phyloP scores from a whole-genome alignment of 495 filamentous ascomycete species.

The Thermothielavioides terrestris region DNA sequence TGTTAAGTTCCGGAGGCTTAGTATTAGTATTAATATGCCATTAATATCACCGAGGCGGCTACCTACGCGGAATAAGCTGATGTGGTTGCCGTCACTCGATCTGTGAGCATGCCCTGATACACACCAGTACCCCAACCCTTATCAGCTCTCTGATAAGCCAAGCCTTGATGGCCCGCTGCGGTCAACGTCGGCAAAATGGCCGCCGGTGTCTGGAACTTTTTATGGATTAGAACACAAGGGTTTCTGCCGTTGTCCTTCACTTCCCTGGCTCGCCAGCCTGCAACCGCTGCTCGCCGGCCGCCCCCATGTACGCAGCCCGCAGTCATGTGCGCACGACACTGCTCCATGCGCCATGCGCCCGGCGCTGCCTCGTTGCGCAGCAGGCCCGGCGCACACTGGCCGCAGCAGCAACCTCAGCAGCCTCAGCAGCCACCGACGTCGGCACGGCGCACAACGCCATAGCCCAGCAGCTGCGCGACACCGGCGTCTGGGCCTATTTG shows the following conservation, averaged over 20 bases:
- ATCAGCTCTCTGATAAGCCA: neutral
- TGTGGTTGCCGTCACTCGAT: too few species aligned
- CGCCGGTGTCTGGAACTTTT: neutral
- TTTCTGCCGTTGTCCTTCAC: too few species aligned
- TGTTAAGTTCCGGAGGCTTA: too few species aligned
- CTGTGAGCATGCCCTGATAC: too few species aligned
- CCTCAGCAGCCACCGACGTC: too few species aligned
- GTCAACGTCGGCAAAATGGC: constrained; percentile 1
- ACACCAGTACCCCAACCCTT: constrained; percentile 8
- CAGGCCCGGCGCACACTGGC: neutral
- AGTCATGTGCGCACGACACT: constrained; percentile 4
- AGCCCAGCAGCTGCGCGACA: neutral
- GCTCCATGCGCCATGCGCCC: neutral
- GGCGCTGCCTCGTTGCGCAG: neutral
- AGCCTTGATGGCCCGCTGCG: neutral
- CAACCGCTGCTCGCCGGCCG: too few species aligned
- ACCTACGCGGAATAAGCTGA: too few species aligned
- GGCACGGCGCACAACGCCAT: neutral
- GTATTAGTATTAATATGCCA: too few species aligned
- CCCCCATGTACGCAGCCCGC: constrained; percentile 4
- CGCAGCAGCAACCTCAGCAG: neutral
- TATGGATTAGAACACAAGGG: neutral
- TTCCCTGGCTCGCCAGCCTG: too few species aligned
- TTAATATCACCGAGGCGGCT: too few species aligned
- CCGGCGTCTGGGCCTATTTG: neutral